Evolutionary conservation across 169 alveolate genomes (phyloP), one percentile per base, ranked within the genome.

Genomic region (Cystoisospora suis): DNA sequence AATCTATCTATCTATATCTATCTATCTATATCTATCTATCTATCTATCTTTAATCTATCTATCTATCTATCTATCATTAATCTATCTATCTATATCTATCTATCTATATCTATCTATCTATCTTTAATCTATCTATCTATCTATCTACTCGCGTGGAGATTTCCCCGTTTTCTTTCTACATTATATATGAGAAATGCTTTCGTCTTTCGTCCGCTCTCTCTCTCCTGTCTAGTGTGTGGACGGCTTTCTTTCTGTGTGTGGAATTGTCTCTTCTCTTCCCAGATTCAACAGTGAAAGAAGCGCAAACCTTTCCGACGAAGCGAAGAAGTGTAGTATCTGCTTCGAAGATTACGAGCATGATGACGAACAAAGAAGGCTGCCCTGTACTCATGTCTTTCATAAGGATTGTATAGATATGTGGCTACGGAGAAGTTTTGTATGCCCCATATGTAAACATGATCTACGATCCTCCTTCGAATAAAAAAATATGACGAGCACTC

Each of bases 311-410:
- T 46, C 59, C 2, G 75, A 38, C 3, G 88, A 81, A 27, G 72
- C 59, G 47, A 46, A 53, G 45, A 15, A 49, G 32, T 86, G 88
- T 61, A 88, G 72, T 47, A 91, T 69, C 53, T 81, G 92, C 80
- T 77, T 72, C 47, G 92, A 72, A 40, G 92, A 88, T 15, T 88
- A 88, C 72, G 88, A 88, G 80, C 89, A 85, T 1, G 91, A 36
- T 1, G 93, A 88, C 6, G 47, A 5, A 38, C 89, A 69, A 29
- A 79, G 96, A 12, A 93, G 95, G 38, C 94, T 95, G 40, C 96
- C 97, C n/a, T 95, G 97, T 86, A 80, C 79, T 27, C 97, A 95
- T 87, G 72, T 75, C 58, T 95, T 95, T 69, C 97, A 95, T 77
- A 95, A 93, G 45, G 77, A 86, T 75, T 95, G 97, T 65, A 94